phyloP scores from a whole-genome alignment of 805 yeast genomes.

The Wickerhamiella musiphila region DNA sequence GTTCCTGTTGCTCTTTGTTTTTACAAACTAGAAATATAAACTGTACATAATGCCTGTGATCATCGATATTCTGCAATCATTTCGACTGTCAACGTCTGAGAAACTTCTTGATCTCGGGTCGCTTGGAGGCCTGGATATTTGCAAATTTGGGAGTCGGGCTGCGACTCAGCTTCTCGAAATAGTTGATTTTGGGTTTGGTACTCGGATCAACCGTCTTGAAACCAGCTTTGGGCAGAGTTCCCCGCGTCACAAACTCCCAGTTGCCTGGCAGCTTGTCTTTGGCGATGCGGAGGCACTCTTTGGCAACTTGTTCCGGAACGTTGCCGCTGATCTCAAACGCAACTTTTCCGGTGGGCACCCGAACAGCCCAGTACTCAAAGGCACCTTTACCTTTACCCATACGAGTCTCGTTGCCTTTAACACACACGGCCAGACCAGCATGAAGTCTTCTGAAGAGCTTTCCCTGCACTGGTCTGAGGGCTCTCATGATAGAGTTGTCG shows the following conservation, averaged over 20 bases:
- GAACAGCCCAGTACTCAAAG: slow-evolving; percentile 90
- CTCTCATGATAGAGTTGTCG: slow-evolving; percentile 68
- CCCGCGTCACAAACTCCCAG: slow-evolving; percentile 61
- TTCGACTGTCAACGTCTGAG: slow-evolving; percentile 51
- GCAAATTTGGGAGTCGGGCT: slow-evolving; percentile 47
- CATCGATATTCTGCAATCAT: no score
- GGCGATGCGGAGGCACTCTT: slow-evolving; percentile 77
- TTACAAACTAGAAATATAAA: no score
- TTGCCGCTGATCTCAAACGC: slow-evolving; percentile 64
- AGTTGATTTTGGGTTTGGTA: slow-evolving; percentile 32
- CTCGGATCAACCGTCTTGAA: slow-evolving; percentile 34
- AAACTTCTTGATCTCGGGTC: slow-evolving; percentile 38
- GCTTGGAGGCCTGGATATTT: slow-evolving; percentile 15
- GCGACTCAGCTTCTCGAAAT: slow-evolving; percentile 33
- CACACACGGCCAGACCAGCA: slow-evolving; percentile 78
- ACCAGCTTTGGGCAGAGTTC: slow-evolving; percentile 53
- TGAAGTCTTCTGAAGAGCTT: slow-evolving; percentile 62
- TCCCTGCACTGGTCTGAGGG: slow-evolving; percentile 59
- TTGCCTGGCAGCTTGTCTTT: slow-evolving; percentile 84
- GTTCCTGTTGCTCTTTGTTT: no score
- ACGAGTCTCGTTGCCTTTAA: slow-evolving; percentile 96
- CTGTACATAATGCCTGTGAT: no score
- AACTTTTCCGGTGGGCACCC: slow-evolving; percentile 91
- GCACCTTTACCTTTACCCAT: slow-evolving; percentile 99
- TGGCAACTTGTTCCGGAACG: slow-evolving; percentile 76